Percentiles rank a stretch among this genome's conserved stretches.
Evolutionary conservation across 768 basidiomycete species (phyloP).

Genomic region (Lactarius hatsudake): DNA sequence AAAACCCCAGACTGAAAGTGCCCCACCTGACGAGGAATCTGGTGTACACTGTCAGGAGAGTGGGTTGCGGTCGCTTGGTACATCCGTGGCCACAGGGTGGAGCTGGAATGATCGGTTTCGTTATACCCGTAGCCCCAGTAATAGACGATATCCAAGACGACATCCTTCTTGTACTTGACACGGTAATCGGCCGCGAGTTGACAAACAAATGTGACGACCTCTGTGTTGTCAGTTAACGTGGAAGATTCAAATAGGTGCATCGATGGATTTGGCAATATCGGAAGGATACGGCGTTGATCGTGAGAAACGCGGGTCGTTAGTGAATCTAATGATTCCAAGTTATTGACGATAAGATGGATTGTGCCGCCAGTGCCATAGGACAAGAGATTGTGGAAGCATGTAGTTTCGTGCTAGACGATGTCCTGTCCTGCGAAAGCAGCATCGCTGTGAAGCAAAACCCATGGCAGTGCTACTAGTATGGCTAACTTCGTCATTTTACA

Average conservation of each 20-base stretch:
- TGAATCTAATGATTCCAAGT: constrained; percentile 90
- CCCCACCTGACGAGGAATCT: constrained; percentile 87
- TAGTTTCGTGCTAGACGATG: constrained; percentile 92
- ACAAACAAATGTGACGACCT: constrained; percentile 98
- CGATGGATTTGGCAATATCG: constrained; percentile 97
- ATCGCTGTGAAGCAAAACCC: constrained; percentile 87
- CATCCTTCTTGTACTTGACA: constrained; percentile 98
- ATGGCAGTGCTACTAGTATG: constrained; percentile 67
- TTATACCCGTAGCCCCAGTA: constrained; percentile 96
- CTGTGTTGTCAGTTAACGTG: constrained; percentile 99
- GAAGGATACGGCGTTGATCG: constrained; percentile 99
- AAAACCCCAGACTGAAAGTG: constrained; percentile 99
- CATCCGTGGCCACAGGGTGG: constrained; percentile 94
- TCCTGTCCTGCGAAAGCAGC: constrained; percentile 99
- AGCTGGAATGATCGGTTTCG: constrained; percentile 97
- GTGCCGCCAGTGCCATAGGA: constrained; percentile 97
- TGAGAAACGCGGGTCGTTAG: constrained; percentile 95
- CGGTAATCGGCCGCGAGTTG: constrained; percentile 98
- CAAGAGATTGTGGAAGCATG: constrained; percentile 95
- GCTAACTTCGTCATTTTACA: constrained; percentile 72
- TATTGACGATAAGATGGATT: constrained; percentile 97
- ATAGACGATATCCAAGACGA: constrained; percentile 97
- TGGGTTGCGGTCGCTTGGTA: constrained; percentile 96
- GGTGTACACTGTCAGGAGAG: constrained; percentile 87
- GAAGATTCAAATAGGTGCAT: constrained; percentile 83